Base-by-base conservation (phyloP, 805 yeast genomes). In the Candida multigemmis region DNA sequence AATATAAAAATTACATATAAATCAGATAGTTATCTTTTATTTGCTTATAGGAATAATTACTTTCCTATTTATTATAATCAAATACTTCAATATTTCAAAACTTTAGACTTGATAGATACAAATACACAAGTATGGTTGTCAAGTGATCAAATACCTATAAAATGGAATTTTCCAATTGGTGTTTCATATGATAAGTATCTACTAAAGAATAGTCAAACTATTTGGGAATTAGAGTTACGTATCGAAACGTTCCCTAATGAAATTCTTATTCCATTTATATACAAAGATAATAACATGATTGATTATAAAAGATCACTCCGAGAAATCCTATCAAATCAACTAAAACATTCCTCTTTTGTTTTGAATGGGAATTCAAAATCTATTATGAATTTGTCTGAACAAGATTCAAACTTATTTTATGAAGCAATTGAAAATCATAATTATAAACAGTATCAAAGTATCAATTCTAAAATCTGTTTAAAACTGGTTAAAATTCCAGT, bases 151-250 rank as follows among this genome's bases (percentile, higher is more conserved):
- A 73, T 64, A 2, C 85, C 91, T 0, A 35, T 86, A 16, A 63
- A 68, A 26, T 85, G 96, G 94, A 73, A 80, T 37, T 57, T 72
- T 35, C 95, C 95, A 0, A 48, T 77, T 2, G 94, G 94, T 0
- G 52, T 79, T 4, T 47, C 76, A 2, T 74, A 65, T 42, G 94
- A 84, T 17, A 7, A 7, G 19, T 17, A 17, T 17, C 19, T 10
- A 18, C 7, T 18, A 10, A 18, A 7, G 19, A 10, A 10, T 7
- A 4, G 7, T 24, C 25, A 25, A 12, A 8, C 13, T 15, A 19
- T 60, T 3, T 80, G 85, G 79, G 54, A 50, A 61, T 71, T 24
- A 29, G 49, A 25, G 6, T 36, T 53, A 11, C 36, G 27, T 7
- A 33, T 28, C 7, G 28, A 28, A 2, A 30, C 31, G 2, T 60